Evolutionary conservation across 129 eudicot genomes (phyloP), one percentile per base, ranked within the genome.

Genomic region (Solidago caesia): DNA sequence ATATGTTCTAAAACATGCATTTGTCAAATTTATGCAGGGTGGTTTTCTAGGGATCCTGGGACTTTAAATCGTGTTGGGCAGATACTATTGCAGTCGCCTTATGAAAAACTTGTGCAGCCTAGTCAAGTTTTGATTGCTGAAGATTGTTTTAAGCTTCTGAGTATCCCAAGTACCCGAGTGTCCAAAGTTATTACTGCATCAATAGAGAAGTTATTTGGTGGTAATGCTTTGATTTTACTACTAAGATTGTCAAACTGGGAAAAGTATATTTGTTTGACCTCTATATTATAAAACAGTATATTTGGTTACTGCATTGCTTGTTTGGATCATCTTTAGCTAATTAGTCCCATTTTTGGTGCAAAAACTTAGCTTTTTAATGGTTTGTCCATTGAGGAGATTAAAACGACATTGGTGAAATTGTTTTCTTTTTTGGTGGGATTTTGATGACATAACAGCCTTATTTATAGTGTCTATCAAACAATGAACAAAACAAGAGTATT

Each of bases 41-140:
- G 98, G 98, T 93, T 90, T 86, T 88, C 89, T 55, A 83, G 92
- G 80, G 96, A 90, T 83, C 92, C 96, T 13, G 72, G 25, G 27
- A 81, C 83, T 46, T 64, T 93, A 92, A 89, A 90, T 42, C 80
- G 44, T 65, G 86, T 93, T 67, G 98, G 98, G 29, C 76, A 74
- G 66, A 67, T 93, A 65, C 73, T 93, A 56, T 77, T 93, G 73
- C 86, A 77, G 77, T 44, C 73, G 41, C 85, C 80, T 48, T 59
- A 47, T 62, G 83, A 59, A 43, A 72, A 68, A 66, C 82, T 74
- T 51, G 64, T 70, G 64, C 64, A 21, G 15, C 96, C 91, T 59
- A 73, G 64, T 75, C 80, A 73, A 12, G 66, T 92, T 74, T 64
- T 88, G n/a, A 80, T 92, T 64, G 90, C 98, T 66, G 90, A 89